These are phyloP conservation scores for Limnanthes douglasii DNA, from an alignment of 345 rosid species.

Conservation along the genomic window DNA sequence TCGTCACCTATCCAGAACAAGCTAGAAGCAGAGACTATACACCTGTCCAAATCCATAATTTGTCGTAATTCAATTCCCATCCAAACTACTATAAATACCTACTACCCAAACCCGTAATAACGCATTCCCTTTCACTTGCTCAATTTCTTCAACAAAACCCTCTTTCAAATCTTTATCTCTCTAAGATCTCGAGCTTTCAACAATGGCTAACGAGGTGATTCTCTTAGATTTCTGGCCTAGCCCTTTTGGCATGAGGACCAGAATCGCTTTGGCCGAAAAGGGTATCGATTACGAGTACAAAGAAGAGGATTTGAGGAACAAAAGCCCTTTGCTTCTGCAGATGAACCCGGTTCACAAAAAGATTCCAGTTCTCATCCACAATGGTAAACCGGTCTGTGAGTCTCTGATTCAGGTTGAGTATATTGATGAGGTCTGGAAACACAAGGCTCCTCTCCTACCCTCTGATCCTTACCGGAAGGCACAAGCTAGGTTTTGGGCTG, in stretches of 20 bases:
- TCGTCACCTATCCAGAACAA: too few relatives aligned
- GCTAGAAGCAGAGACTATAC: too few relatives aligned
- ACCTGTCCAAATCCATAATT: too few relatives aligned
- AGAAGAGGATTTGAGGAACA: slow-evolving; percentile 9
- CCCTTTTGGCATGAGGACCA: slow-evolving; percentile 8
- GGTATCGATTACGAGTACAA: slow-evolving; percentile 7
- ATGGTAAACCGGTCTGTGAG: slow-evolving; percentile 7
- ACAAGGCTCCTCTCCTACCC: slow-evolving; percentile 1
- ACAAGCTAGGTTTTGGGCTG: slow-evolving; percentile 11
- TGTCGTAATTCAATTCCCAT: too few relatives aligned
- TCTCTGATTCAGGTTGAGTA: slow-evolving; percentile 8
- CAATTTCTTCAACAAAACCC: too few relatives aligned
- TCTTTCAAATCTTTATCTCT: too few relatives aligned
- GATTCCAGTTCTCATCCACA: slow-evolving; percentile 7
- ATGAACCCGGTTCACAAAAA: slow-evolving; percentile 11
- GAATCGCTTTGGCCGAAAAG: slow-evolving; percentile 10
- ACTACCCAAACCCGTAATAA: too few relatives aligned
- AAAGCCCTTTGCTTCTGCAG: slow-evolving; percentile 8
- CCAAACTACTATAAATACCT: too few relatives aligned
- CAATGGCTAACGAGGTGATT: slow-evolving; percentile 6
- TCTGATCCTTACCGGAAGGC: slow-evolving; percentile 11
- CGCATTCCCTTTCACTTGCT: too few relatives aligned
- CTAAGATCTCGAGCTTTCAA: too few relatives aligned
- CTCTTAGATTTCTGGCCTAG: slow-evolving; percentile 11
- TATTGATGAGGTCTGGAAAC: slow-evolving; percentile 6